Evolutionary conservation across 1,284 basidiomycete genomes (phyloP), one percentile per base, ranked within the genome.

Genomic region (Agaricales sp.): DNA sequence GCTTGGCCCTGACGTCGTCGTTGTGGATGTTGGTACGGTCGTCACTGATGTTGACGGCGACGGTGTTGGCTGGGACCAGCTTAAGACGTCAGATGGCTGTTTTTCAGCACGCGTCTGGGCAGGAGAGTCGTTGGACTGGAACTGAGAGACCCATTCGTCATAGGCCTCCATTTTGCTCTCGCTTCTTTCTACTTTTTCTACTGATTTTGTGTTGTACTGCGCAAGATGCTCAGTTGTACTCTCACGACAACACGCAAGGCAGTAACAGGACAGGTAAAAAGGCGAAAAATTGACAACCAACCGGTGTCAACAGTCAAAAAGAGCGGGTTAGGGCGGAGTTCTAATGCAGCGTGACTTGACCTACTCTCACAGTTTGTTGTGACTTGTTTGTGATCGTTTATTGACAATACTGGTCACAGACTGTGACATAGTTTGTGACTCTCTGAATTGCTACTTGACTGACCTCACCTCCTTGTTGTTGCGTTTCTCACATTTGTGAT

Each of bases 131-230:
- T 41, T 6, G n/a, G 39, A 41, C 39, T 41, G 39, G 8, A 41
- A 41, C n/a, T 35, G 30, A 8, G 39, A 41, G 39, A 41, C 6
- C 39, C 39, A 41, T 41, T 41, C 39, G 18, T 41, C 39, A 41
- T 41, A 41, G 39, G 39, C 39, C 39, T 41, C 39, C 39, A 41
- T 41, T 41, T n/a, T 41, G 39, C 13, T 8, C 39, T 8, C 39
- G 13, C 6, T 41, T 41, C 39, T 41, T 6, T 41, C 19, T 41
- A 41, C 39, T 41, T 41, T 41, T 41, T 41, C 39, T 41, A 41
- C 39, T 4, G 39, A 30, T 41, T 41, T 41, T 41, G n/a, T 20
- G 13, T 41, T 6, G 6, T 4, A 41, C 8, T 18, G 6, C 8
- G 39, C 19, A 4, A 41, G 8, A 41, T 6, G 19, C 19, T 41